Evolutionary conservation across 768 basidiomycete species (phyloP).

Genomic region (Tricholoma hemisulphureum): DNA sequence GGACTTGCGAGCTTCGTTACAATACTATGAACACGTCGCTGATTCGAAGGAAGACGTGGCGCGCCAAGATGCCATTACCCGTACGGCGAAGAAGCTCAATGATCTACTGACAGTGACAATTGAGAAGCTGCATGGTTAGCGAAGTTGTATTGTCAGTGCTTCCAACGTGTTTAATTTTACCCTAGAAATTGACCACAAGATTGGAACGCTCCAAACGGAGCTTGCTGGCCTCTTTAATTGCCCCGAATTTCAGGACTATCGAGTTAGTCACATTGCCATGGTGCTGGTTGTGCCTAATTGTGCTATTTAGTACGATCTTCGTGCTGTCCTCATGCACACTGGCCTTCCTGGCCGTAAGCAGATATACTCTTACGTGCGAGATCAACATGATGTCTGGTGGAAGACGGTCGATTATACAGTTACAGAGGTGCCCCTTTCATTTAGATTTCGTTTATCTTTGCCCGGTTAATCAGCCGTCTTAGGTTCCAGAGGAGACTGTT

Average conservation of each 20-base stretch:
- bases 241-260: slow-evolving; percentile 61
- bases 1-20: slow-evolving; percentile 57
- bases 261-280: slow-evolving; percentile 36
- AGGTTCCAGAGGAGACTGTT: slow-evolving; percentile 73
- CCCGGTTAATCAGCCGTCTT: slow-evolving; percentile 1
- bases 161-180: not conserved
- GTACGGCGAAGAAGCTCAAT: slow-evolving; percentile 50
- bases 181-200: slow-evolving; percentile 52
- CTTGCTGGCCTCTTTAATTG: slow-evolving; percentile 52
- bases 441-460: not conserved
- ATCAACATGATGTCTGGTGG: slow-evolving; percentile 69
- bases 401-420: slow-evolving; percentile 72
- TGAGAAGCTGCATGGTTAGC: slow-evolving; percentile 51
- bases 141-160: not conserved
- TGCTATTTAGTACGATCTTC: slow-evolving; percentile 69
- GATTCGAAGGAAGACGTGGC: slow-evolving; percentile 43
- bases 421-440: slow-evolving; percentile 48
- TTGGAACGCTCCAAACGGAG: slow-evolving; percentile 44
- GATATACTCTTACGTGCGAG: slow-evolving; percentile 74
- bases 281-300: not conserved
- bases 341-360: slow-evolving; percentile 77
- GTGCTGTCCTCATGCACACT: slow-evolving; percentile 74
- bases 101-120: slow-evolving; percentile 51
- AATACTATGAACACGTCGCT: slow-evolving; percentile 73
- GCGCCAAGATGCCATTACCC: slow-evolving; percentile 43